Conservation (phyloP, 495 filamentous ascomycete genomes). For the Choiromyces venosus region DNA sequence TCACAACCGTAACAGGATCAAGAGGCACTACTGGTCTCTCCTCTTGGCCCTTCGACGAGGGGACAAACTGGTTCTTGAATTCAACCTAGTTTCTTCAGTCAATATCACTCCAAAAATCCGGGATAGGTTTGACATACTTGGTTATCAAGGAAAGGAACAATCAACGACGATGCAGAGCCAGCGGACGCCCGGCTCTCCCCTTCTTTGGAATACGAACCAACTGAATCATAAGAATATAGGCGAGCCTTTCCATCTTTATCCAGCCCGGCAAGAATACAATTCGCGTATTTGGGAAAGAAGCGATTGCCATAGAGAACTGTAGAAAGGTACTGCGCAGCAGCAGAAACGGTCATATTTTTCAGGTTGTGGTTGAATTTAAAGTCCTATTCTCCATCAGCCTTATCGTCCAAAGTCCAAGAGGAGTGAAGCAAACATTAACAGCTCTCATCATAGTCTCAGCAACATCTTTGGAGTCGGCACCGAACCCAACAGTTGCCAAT, state of each 20-base stretch:
- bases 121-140: constrained; percentile 47
- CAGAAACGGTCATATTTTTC: constrained; percentile 70
- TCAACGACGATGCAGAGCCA: constrained; percentile 89
- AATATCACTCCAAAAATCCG: not conserved
- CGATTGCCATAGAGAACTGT: constrained; percentile 95
- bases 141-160: constrained; percentile 98
- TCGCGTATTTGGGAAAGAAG: constrained; percentile 97
- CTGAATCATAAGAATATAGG: constrained; percentile 94
- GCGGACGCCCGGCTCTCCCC: constrained; percentile 91
- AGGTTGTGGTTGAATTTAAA: constrained; percentile 43
- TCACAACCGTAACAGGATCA: constrained; percentile 66
- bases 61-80: constrained; percentile 96
- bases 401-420: not conserved
- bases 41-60: constrained; percentile 65
- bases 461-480: constrained; percentile 62
- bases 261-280: constrained; percentile 84
- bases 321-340: constrained; percentile 84
- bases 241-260: constrained; percentile 94
- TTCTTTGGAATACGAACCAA: constrained; percentile 78
- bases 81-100: constrained; percentile 57
- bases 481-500: constrained; percentile 90
- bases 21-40: constrained; percentile 55
- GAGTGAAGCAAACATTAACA: constrained; percentile 36
- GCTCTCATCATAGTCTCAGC: constrained; percentile 42
- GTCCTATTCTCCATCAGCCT: constrained; percentile 33